phyloP scores from a whole-genome alignment of 805 yeast genomes.

The Zygotorulaspora sp. region DNA sequence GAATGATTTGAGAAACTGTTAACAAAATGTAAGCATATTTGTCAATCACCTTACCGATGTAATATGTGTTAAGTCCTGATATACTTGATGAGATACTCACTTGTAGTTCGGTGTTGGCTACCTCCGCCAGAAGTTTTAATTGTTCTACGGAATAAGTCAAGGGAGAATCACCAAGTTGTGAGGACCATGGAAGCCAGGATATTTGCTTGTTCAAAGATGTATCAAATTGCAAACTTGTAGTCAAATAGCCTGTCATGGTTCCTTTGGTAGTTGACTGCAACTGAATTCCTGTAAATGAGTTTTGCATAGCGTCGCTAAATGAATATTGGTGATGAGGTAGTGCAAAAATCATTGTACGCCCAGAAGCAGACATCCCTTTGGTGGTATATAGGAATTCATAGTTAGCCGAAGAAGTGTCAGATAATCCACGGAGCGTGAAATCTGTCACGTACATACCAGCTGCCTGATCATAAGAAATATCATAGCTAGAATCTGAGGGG shows the following conservation, averaged over 20 bases:
- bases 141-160: conserved; percentile 43
- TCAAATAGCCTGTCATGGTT: conserved; percentile 43
- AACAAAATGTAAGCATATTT: conserved; percentile 54
- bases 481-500: conserved; percentile 34
- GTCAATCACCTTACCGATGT: conserved; percentile 50
- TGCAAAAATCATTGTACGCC: conserved; percentile 46
- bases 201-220: conserved; percentile 41
- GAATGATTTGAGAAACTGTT: conserved; percentile 46
- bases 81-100: conserved; percentile 45
- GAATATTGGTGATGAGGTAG: conserved; percentile 50
- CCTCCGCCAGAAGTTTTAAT: conserved; percentile 40
- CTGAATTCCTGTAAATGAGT: conserved; percentile 39
- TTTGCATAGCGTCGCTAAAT: conserved; percentile 30
- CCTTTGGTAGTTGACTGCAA: conserved; percentile 51
- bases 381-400: conserved; percentile 49
- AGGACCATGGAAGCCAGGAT: conserved; percentile 44
- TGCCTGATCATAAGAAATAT: conserved; percentile 42
- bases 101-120: conserved; percentile 44
- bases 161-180: conserved; percentile 28
- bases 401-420: conserved; percentile 43
- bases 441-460: conserved; percentile 64
- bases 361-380: conserved; percentile 46
- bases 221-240: conserved; percentile 35
- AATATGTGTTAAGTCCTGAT: conserved; percentile 42
- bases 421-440: conserved; percentile 45